Evolutionary conservation across 2,329 filamentous ascomycete genomes (phyloP).

Genomic region (Apiospora saccharicola): DNA sequence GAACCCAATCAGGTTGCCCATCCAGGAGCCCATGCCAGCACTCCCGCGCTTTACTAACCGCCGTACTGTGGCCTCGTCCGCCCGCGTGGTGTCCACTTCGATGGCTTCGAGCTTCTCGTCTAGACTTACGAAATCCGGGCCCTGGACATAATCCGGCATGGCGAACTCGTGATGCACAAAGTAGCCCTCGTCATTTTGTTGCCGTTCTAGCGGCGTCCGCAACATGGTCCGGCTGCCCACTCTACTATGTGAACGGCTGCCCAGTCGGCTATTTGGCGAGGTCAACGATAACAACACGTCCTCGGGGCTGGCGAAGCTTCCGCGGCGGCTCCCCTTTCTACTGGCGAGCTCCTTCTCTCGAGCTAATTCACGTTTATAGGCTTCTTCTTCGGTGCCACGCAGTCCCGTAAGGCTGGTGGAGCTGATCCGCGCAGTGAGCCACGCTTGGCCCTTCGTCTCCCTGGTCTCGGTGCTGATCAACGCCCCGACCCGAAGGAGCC

Average conservation of each 20-base stretch:
- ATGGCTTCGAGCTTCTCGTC: conserved; percentile 65
- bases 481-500: conserved; percentile 70
- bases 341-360: conserved; percentile 58
- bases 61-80: conserved; percentile 66
- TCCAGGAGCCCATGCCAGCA: conserved; percentile 63
- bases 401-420: conserved; percentile 67
- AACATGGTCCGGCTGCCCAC: conserved; percentile 49
- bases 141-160: conserved; percentile 49
- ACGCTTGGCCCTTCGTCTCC: conserved; percentile 73
- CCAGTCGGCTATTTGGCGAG: conserved; percentile 53
- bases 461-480: conserved; percentile 67
- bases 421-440: conserved; percentile 71
- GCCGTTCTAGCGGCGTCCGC: conserved; percentile 53
- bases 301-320: conserved; percentile 51
- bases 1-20: conserved; percentile 66
- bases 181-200: conserved; percentile 48
- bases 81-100: conserved; percentile 57
- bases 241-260: conserved; percentile 56
- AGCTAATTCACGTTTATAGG: conserved; percentile 58
- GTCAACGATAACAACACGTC: conserved; percentile 46
- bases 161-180: conserved; percentile 43
- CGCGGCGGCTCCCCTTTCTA: conserved; percentile 56
- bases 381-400: conserved; percentile 60
- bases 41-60: conserved; percentile 62
- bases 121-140: conserved; percentile 69